A percentile compares a stretch with the other conserved stretches of the same genome.
phyloP scores from a whole-genome alignment of 768 basidiomycete species.

The Galerina sulciceps region DNA sequence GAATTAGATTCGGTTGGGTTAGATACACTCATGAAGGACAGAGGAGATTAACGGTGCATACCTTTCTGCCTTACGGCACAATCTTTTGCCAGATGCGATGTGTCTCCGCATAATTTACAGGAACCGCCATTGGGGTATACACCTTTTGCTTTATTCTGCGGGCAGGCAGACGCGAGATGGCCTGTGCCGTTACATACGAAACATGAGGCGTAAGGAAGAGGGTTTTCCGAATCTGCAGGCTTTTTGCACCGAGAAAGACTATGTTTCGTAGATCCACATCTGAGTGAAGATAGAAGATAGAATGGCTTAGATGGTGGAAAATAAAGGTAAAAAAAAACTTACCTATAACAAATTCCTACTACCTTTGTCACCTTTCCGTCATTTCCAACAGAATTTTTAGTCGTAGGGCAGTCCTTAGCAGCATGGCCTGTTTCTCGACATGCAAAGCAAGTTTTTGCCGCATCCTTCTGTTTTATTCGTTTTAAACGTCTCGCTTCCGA shows the following conservation, averaged over 20 bases:
- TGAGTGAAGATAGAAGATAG: background rate
- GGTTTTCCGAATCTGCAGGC: constrained; percentile 60
- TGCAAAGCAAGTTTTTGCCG: constrained; percentile 78
- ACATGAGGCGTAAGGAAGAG: constrained; percentile 88
- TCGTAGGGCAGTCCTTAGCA: constrained; percentile 77
- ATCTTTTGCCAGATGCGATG: constrained; percentile 83
- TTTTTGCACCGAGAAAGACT: constrained; percentile 80
- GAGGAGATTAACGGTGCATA: constrained; percentile 18
- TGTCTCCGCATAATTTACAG: constrained; percentile 89
- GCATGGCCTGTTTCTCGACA: constrained; percentile 86
- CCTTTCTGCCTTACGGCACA: constrained; percentile 72
- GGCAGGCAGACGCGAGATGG: constrained; percentile 85
- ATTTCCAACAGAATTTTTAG: constrained; percentile 21
- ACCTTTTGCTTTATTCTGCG: constrained; percentile 77
- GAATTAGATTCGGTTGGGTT: constrained; percentile 11
- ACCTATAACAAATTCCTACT: constrained; percentile 78
- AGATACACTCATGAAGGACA: background rate
- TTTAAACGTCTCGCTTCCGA: constrained; percentile 68
- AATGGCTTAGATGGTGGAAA: background rate
- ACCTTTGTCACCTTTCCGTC: constrained; percentile 23
- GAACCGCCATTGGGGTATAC: constrained; percentile 90
- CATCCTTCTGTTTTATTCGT: constrained; percentile 60
- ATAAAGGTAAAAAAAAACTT: constrained; percentile 23
- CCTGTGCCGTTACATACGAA: constrained; percentile 87
- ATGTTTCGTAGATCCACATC: constrained; percentile 84